Evolutionary conservation across 352 stramenopile species (phyloP), one percentile per base, ranked within the genome.

Genomic region (Pythium rhizo-oryzae): DNA sequence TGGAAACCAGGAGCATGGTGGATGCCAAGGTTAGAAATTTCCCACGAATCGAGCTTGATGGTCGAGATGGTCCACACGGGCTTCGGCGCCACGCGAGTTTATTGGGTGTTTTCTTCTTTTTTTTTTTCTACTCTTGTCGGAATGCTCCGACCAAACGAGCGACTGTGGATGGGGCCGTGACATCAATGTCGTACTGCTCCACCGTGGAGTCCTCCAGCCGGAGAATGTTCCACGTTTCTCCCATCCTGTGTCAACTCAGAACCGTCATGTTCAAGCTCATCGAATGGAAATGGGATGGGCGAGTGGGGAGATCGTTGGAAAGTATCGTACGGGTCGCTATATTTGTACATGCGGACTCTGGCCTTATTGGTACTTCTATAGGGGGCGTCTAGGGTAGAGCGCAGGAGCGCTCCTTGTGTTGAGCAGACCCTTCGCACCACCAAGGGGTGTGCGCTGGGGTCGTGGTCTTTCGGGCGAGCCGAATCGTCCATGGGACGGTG

Each of bases 331-430:
- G 28, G 46, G 44, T 18, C 16, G 46, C 58, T 64, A 57, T 64
- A 64, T 64, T 64, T 64, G 58, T 47, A 57, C 58, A 64, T 52
- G 44, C 28, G 25, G 54, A 28, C 58, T 56, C 12, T 8, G 19
- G 30, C 44, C 46, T 64, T 64, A 56, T 56, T 64, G 58, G 44
- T 64, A 64, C 58, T 64, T 64, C 58, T 56, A 64, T 64, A 64
- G 39, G 57, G 58, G 58, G 58, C 58, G 58, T 64, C 58, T 64
- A 64, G 19, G 33, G 30, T 30, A 33, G 30, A 16, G 41, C 12
- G 25, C 21, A 19, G 6, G 41, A 21, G 33, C 53, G 46, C 53
- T 47, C 33, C 28, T 47, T n/a, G 41, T n/a, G n/a, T 12, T 5
- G 41, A 47, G 41, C 41, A 47, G 41, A 19, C 41, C 15, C 41